Evolutionary conservation across 2,329 filamentous ascomycete species (phyloP), one percentile per base, ranked within the genome.

Genomic region (Coniella lustricola): DNA sequence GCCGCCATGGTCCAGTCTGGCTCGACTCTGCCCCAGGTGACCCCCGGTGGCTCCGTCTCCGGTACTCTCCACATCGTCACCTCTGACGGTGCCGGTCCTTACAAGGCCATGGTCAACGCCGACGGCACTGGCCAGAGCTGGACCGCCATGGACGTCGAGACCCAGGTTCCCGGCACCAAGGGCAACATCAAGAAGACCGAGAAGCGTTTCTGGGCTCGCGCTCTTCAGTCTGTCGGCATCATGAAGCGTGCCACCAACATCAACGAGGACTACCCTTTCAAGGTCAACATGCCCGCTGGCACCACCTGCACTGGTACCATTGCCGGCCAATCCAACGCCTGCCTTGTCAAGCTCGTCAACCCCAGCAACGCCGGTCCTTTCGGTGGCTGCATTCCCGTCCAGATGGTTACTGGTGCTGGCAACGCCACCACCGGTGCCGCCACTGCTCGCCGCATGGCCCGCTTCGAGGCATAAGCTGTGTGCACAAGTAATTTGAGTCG

Each of bases 61-160:
- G 68, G 66, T 36, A 62, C 56, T 41, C 66, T 59, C 44, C 67
- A 69, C 57, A 60, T 70, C 48, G 67, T 71, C 35, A 71, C 67
- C 33, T 63, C 66, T 1, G 68, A 71, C 48, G 68, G 67, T 42
- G 67, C 66, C 12, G 68, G 68, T 8, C 67, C 67, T 3, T 45
- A 68, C 53, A 50, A 62, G 39, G 67, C 67, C 20, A 60, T 69
- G 17, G 52, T 71, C 21, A 68, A 68, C 56, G 42, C 65, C 12
- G 67, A 65, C 1, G 67, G 56, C 31, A 64, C 62, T 1, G 67
- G 66, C 34, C 29, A 54, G 18, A 69, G 67, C 55, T 55, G 60
- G 38, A 42, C 59, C 34, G 63, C 62, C 44, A 54, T 67, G 25
- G 37, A 58, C 0, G 56, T 62, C n/a, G 52, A 56, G 9, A 60